Evolutionary conservation across 768 basidiomycete genomes (phyloP).

Genomic region (Coprinellus aureogranulatus): DNA sequence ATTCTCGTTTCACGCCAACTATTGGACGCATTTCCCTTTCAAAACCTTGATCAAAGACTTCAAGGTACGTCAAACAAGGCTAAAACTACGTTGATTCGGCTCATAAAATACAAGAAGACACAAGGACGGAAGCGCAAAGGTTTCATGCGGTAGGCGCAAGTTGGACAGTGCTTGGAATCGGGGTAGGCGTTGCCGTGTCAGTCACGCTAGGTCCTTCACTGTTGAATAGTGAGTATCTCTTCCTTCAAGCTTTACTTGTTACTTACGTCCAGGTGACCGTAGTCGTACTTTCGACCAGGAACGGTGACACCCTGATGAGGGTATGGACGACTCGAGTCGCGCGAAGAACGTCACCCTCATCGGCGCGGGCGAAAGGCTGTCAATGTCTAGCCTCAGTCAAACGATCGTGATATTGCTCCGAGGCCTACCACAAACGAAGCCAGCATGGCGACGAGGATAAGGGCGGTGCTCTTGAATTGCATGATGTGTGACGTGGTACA

Average conservation of each 20-base stretch:
- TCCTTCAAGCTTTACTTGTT: not conserved
- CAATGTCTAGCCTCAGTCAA: not conserved
- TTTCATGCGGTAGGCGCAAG: too few relatives aligned
- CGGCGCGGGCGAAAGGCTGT: not conserved
- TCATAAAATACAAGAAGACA: too few relatives aligned
- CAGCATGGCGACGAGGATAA: not conserved
- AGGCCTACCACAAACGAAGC: not conserved
- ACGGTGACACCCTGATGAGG: slow-evolving; percentile 19
- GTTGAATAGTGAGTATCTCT: not conserved
- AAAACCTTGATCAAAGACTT: too few relatives aligned
- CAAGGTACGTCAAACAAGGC: too few relatives aligned
- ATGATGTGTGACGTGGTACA: not conserved
- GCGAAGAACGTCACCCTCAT: slow-evolving; percentile 19
- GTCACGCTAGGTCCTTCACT: slow-evolving; percentile 7
- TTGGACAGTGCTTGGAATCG: not conserved
- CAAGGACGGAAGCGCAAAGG: too few relatives aligned
- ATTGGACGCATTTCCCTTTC: too few relatives aligned
- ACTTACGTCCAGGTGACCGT: slow-evolving; percentile 20
- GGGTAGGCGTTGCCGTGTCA: slow-evolving; percentile 1
- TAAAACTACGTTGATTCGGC: too few relatives aligned
- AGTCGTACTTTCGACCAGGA: slow-evolving; percentile 20
- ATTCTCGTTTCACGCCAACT: too few relatives aligned
- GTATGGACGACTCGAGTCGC: slow-evolving; percentile 19
- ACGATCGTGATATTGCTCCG: too few relatives aligned
- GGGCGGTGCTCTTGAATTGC: slow-evolving; percentile 2